Percentiles rank a stretch among this genome's conserved stretches.
Evolutionary conservation across 225 moss, liverwort and hornwort genomes (phyloP).

Genomic region (Rhytidiadelphus loreus): DNA sequence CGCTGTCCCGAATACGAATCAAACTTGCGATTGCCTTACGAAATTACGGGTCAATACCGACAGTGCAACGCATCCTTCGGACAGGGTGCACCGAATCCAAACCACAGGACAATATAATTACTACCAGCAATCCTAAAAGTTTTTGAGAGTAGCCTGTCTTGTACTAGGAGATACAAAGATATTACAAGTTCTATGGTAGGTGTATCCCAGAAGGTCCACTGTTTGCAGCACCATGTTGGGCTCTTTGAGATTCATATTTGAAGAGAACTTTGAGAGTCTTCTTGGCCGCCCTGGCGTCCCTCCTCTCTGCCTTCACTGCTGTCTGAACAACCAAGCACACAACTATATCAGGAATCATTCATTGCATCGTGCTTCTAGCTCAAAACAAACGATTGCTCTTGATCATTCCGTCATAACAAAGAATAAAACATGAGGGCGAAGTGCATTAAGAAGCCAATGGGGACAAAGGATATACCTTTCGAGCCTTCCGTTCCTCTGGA

Average conservation of each 20-base stretch:
- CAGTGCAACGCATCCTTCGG: neutral
- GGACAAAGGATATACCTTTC: slow-evolving; percentile 36
- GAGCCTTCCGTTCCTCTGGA: slow-evolving; percentile 58
- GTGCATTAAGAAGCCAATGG: neutral
- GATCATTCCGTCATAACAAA: neutral
- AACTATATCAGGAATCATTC: neutral
- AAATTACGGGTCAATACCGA: neutral
- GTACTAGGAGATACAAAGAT: neutral
- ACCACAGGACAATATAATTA: neutral
- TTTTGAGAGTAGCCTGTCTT: neutral
- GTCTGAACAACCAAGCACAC: slow-evolving; percentile 31
- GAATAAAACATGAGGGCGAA: no score
- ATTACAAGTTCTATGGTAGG: slow-evolving; percentile 32
- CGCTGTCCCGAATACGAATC: no score
- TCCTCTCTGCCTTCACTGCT: slow-evolving; percentile 62
- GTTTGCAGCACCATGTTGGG: slow-evolving; percentile 85
- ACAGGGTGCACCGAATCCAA: neutral
- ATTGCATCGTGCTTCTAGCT: neutral
- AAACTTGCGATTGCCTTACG: neutral
- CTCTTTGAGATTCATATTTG: slow-evolving; percentile 60
- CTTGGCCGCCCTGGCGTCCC: slow-evolving; percentile 60
- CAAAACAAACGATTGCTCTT: neutral
- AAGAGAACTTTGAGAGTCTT: slow-evolving; percentile 66
- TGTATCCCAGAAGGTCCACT: slow-evolving; percentile 70
- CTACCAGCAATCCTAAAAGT: neutral